Percentiles rank a stretch among this genome's conserved stretches.
Conservation (phyloP, 257 asterid genomes). For the Primulina eburnea region DNA sequence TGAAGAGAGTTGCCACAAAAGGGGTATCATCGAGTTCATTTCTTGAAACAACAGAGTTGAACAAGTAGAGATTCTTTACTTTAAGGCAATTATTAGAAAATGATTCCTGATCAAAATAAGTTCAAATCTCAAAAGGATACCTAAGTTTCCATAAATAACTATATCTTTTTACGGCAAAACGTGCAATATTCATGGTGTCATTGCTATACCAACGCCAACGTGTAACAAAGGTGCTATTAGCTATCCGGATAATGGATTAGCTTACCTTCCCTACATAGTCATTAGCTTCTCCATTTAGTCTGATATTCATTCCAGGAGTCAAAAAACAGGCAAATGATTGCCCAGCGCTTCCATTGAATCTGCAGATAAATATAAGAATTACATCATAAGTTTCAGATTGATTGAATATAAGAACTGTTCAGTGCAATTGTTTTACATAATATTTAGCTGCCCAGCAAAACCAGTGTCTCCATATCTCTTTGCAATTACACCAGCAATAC, state of each 20-base stretch:
- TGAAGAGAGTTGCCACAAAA: not conserved
- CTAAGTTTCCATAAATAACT: not conserved
- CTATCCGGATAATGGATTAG: constrained; percentile 1
- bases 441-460: constrained; percentile 88
- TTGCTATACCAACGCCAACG: too few relatives aligned
- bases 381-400: constrained; percentile 13
- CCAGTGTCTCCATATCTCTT: constrained; percentile 97
- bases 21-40: not conserved
- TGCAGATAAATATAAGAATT: constrained; percentile 32
- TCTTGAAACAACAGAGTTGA: not conserved
- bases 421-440: constrained; percentile 46
- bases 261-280: constrained; percentile 95
- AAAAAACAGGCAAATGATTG: constrained; percentile 92
- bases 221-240: not conserved
- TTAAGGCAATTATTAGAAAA: not conserved
- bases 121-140: not conserved
- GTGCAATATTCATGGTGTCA: too few relatives aligned
- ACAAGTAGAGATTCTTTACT: not conserved
- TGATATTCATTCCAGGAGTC: constrained; percentile 98
- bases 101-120: not conserved
- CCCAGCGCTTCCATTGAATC: constrained; percentile 96
- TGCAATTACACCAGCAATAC: constrained; percentile 92
- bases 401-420: not conserved
- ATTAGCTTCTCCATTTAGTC: constrained; percentile 89
- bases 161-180: not conserved